Evolutionary conservation across 2,329 filamentous ascomycete genomes (phyloP), one percentile per base, ranked within the genome.

Genomic region (Arachnopeziza araneosa): DNA sequence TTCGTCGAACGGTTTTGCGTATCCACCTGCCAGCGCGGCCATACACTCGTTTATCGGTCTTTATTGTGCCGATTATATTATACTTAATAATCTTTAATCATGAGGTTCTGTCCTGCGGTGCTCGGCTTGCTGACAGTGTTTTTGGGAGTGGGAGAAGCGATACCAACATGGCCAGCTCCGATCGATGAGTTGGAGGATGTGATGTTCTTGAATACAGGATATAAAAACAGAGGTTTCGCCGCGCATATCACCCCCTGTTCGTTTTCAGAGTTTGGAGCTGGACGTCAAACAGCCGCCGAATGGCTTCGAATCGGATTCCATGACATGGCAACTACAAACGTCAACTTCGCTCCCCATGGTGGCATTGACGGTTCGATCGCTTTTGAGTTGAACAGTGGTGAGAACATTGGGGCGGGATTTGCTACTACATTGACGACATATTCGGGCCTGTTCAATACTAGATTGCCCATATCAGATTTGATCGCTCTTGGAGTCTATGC

Each of bases 101-200:
- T 69, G 67, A 66, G 62, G 62, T 52, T 66, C 10, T 61, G 54
- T 54, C 57, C 60, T 22, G 61, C 60, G 51, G 54, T 65, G 10
- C 53, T 67, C 24, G 55, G 52, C 50, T 58, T 62, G 50, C 50
- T 62, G 23, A 60, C 58, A n/a, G 32, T 64, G 9, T 65, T 65
- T 53, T 58, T 60, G 2, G 59, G 58, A 9, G 24, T 63, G n/a
- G 59, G 56, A 24, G 49, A 52, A 53, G 78, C 82, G 24, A 79
- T 81, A 64, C 81, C 80, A 32, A 87, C 83, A 67, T 87, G 84
- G 84, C 84, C 84, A 1, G 79, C 82, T 1, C 67, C 76, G 14
- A 78, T 78, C 21, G 84, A 87, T 66, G 83, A 87, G 69, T 73
- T 87, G 60, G 84, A 87, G 71, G 84, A 86, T 70, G 80, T 86